These are phyloP conservation scores for Eucalyptus erythrocorys DNA, from an alignment of 345 rosid species.

Conservation along the genomic window DNA sequence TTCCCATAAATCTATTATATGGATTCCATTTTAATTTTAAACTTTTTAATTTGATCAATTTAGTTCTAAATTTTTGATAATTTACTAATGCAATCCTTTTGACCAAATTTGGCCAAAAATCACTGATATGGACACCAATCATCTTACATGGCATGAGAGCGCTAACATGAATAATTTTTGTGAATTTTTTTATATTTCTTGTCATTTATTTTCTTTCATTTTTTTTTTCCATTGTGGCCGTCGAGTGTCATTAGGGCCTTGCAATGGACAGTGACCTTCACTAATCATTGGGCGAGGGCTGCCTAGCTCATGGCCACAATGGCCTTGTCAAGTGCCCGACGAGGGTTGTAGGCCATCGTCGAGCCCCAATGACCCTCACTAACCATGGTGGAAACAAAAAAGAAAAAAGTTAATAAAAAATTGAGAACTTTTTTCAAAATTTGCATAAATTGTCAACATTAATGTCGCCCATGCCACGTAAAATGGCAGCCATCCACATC, in stretches of 20 bases:
- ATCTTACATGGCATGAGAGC: accelerated
- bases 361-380: accelerated
- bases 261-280: not conserved
- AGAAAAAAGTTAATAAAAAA: too few relatives aligned
- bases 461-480: too few relatives aligned
- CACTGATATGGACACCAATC: accelerated
- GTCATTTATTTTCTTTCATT: too few relatives aligned
- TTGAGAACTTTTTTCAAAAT: too few relatives aligned
- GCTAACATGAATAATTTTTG: accelerated
- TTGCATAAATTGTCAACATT: too few relatives aligned
- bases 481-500: too few relatives aligned
- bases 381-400: not conserved
- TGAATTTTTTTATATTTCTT: too few relatives aligned
- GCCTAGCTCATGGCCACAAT: accelerated
- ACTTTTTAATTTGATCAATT: too few relatives aligned
- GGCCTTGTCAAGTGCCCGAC: accelerated
- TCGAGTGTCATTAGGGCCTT: accelerated
- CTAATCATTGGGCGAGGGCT: accelerated
- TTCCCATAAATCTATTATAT: not conserved
- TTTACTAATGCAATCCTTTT: not conserved
- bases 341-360: accelerated
- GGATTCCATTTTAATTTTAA: accelerated
- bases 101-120: not conserved
- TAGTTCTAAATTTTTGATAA: too few relatives aligned
- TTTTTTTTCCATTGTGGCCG: accelerated